Conservation (phyloP, 1,139 yeast genomes). For the Nakaseomyces sp. region DNA sequence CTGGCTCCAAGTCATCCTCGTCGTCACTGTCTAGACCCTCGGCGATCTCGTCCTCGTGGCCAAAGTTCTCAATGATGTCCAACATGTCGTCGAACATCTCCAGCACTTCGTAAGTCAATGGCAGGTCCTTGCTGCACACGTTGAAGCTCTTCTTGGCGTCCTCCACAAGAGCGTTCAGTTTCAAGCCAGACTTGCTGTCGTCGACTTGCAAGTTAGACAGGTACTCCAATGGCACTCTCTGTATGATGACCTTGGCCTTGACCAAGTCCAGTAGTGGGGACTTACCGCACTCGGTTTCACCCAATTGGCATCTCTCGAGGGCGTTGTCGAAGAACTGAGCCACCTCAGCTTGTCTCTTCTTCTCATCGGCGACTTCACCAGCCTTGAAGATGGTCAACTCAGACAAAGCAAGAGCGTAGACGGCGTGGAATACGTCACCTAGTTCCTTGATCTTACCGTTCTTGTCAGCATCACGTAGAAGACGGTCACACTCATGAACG, state of each 20-base stretch:
- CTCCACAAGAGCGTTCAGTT: constrained; percentile 30
- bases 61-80: constrained; percentile 59
- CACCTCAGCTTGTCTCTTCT: constrained; percentile 34
- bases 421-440: constrained; percentile 57
- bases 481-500: constrained; percentile 82
- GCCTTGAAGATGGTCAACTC: constrained; percentile 55
- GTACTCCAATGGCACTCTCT: constrained; percentile 49
- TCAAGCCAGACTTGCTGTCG: constrained; percentile 31
- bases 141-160: constrained; percentile 20
- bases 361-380: constrained; percentile 24
- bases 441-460: constrained; percentile 31
- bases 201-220: constrained; percentile 42
- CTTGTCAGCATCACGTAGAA: constrained; percentile 43
- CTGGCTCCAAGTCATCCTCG: constrained; percentile 35
- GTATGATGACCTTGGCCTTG: constrained; percentile 46
- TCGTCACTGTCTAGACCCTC: constrained; percentile 46
- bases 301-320: constrained; percentile 57
- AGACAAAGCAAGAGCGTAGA: constrained; percentile 64
- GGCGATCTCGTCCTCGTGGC: constrained; percentile 39
- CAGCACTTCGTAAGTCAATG: constrained; percentile 40
- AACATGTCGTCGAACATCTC: constrained; percentile 54
- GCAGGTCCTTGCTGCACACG: constrained; percentile 11
- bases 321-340: constrained; percentile 59
- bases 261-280: constrained; percentile 44
- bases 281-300: constrained; percentile 43